Evolutionary conservation across 2,329 filamentous ascomycete genomes (phyloP), one percentile per base, ranked within the genome.

Genomic region (Phyllosticta citrichinensis): DNA sequence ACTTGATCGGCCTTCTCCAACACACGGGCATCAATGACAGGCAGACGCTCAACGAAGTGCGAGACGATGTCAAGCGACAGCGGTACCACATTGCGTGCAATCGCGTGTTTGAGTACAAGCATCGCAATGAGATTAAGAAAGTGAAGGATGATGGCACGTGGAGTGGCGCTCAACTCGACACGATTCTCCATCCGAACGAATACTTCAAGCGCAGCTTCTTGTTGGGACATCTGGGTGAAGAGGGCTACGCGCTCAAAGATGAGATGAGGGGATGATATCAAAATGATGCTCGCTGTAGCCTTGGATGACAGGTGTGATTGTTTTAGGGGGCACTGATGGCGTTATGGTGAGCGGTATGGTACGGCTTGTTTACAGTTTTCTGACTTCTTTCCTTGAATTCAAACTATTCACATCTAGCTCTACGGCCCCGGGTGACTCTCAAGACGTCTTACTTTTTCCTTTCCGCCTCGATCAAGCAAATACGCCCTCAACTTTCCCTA

Each of bases 71-170:
- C 67, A 88, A 88, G 56, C 91, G 87, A 71, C 87, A 89, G 71
- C 87, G 93, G 69, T 97, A 87, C 67, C 94, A 99, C 72, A 90
- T 99, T 76, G 94, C 93, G 20, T 99, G 94, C 74, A 99, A 97
- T 71, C 81, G 93, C 2, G 93, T 99, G 0, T 99, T 97, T 72
- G 94, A 99, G 68, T 83, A 87, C 71, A 77, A 87, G 19, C 92
- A 99, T 74, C 92, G 89, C 67, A 71, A 66, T 24, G 76, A 80
- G 68, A 72, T 81, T 20, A 79, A 77, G 65, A 79, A 77, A 70
- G 76, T 80, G 30, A 80, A 79, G 68, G 77, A 80, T 20, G 74
- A 79, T 55, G 73, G 71, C 5, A 70, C 71, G 0, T 80, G 77
- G 78, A 71, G 72, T 12, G 73, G 86, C 6, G 84, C 85, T 17